Evolutionary conservation across 352 stramenopile species (phyloP).

Genomic region (Phytophthora pisi): DNA sequence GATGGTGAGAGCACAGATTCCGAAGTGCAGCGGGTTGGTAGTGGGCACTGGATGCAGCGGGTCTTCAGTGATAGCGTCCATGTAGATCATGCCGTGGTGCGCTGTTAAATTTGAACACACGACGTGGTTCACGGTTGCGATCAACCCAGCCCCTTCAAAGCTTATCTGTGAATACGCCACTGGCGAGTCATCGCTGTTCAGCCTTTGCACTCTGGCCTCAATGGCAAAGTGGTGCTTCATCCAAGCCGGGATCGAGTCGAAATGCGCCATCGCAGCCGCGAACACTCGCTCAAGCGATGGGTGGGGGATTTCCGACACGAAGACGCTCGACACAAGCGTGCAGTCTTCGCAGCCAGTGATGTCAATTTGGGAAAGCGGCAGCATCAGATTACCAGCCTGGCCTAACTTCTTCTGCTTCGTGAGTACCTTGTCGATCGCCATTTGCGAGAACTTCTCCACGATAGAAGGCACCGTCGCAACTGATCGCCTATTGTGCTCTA

Average conservation of each 20-base stretch:
- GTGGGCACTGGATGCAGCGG: conserved; percentile 9
- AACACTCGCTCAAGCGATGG: conserved; percentile 24
- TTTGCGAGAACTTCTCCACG: not conserved
- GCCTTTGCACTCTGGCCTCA: not conserved
- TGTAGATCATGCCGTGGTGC: conserved; percentile 15
- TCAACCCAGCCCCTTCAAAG: conserved; percentile 4
- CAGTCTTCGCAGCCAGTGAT: conserved; percentile 17
- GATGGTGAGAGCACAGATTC: conserved; percentile 30
- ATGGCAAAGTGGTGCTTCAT: conserved; percentile 34
- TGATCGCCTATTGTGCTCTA: not conserved
- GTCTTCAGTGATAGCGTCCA: conserved; percentile 13
- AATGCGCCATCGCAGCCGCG: conserved; percentile 22
- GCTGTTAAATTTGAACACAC: conserved; percentile 12
- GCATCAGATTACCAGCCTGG: not conserved
- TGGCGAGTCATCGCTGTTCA: conserved; percentile 12
- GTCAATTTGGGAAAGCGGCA: conserved; percentile 6
- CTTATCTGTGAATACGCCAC: no score
- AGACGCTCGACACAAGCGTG: conserved; percentile 27
- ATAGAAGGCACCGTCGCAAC: not conserved
- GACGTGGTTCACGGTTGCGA: conserved; percentile 5
- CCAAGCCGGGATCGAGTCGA: conserved; percentile 6
- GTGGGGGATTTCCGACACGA: conserved; percentile 26
- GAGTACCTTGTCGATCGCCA: conserved; percentile 10
- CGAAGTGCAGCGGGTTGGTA: conserved; percentile 1
- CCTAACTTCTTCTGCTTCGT: no score